Conservation (phyloP, 2,329 filamentous ascomycete species). For the Epichloe baconii region DNA sequence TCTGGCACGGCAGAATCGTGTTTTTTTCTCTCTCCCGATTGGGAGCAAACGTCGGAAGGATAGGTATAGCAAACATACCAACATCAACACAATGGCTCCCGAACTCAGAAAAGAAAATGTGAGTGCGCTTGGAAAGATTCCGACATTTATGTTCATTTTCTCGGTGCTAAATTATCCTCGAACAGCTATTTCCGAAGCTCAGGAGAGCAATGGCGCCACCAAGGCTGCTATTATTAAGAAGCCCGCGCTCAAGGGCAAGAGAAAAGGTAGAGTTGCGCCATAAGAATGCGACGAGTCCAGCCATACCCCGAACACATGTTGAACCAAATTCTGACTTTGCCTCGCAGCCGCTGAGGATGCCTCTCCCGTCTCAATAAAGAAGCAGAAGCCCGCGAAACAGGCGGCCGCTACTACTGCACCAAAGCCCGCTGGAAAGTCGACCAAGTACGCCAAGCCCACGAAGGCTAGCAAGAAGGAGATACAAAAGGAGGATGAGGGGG, state of each 20-base stretch:
- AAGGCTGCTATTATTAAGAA: slow-evolving; percentile 15
- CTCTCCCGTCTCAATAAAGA: slow-evolving; percentile 23
- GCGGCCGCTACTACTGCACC: not conserved
- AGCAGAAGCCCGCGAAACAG: slow-evolving; percentile 13
- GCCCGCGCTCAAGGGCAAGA: slow-evolving; percentile 23
- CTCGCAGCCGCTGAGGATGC: slow-evolving; percentile 17
- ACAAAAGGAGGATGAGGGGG: slow-evolving; percentile 8
- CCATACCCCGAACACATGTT: not conserved
- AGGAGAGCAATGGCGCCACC: slow-evolving; percentile 17
- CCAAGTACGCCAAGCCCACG: slow-evolving; percentile 8
- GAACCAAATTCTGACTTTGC: slow-evolving; percentile 8
- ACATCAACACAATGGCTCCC: slow-evolving; percentile 28
- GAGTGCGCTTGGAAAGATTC: slow-evolving; percentile 2
- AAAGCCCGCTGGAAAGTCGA: slow-evolving; percentile 4
- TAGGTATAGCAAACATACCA: slow-evolving; percentile 2
- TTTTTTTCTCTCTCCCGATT: slow-evolving; percentile 18
- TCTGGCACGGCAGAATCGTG: slow-evolving; percentile 23
- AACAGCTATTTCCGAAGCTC: slow-evolving; percentile 15
- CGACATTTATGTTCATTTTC: not conserved
- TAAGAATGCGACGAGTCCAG: not conserved
- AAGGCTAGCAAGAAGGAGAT: slow-evolving; percentile 22
- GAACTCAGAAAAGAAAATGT: slow-evolving; percentile 29
- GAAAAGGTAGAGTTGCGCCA: slow-evolving; percentile 15
- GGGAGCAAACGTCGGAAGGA: not conserved
- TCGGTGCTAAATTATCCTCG: slow-evolving; percentile 8